Evolutionary conservation across 352 stramenopile species (phyloP).

Genomic region (Phytophthora syringae): DNA sequence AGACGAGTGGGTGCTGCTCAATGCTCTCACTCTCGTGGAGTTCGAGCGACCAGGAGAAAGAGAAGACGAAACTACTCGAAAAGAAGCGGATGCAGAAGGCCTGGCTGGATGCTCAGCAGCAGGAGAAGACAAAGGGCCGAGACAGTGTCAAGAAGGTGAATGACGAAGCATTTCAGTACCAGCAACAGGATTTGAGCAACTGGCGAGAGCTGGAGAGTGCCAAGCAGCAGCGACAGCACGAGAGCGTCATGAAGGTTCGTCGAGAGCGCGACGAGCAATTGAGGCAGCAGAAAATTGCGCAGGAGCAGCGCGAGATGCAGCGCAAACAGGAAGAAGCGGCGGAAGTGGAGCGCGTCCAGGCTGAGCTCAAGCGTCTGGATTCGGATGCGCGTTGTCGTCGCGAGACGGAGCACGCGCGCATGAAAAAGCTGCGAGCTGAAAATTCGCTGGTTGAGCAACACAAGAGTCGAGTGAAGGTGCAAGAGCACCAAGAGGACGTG

Average conservation of each 20-base stretch:
- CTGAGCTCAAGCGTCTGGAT: conserved; percentile 58
- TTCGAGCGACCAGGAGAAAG: conserved; percentile 65
- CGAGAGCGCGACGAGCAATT: conserved; percentile 70
- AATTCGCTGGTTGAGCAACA: conserved; percentile 50
- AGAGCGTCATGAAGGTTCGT: conserved; percentile 58
- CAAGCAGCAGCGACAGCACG: conserved; percentile 60
- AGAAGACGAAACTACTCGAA: conserved; percentile 42
- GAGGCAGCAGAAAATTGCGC: conserved; percentile 48
- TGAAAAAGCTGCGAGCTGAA: conserved; percentile 54
- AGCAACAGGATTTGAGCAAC: conserved; percentile 53
- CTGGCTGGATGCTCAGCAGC: conserved; percentile 66
- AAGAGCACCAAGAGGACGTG: conserved; percentile 66
- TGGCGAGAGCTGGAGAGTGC: conserved; percentile 56
- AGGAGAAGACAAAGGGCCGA: conserved; percentile 49
- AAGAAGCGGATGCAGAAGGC: conserved; percentile 70
- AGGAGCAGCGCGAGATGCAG: conserved; percentile 40
- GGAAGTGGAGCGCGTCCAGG: conserved; percentile 61
- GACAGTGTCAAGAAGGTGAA: conserved; percentile 43
- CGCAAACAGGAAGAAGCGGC: conserved; percentile 52
- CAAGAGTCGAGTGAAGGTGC: conserved; percentile 44
- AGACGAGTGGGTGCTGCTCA: conserved; percentile 80
- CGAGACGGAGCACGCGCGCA: conserved; percentile 54
- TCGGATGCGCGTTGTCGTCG: conserved; percentile 45
- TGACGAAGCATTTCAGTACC: conserved; percentile 44
- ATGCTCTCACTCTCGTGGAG: conserved; percentile 76